phyloP scores from a whole-genome alignment of 495 filamentous ascomycete genomes.

The Aspergillus homomorphus region DNA sequence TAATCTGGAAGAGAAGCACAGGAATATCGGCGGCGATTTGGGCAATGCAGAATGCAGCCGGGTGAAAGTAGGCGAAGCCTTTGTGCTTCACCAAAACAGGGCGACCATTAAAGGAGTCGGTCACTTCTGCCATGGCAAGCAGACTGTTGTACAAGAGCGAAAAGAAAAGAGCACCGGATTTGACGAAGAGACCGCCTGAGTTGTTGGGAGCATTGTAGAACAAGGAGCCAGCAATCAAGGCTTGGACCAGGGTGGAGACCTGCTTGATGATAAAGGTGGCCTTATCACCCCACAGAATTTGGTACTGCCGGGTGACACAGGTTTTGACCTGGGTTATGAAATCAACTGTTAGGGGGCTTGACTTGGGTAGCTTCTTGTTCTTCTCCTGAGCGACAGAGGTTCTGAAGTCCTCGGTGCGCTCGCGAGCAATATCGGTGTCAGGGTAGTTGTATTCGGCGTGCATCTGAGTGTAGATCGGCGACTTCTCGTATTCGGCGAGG shows the following conservation, averaged over 20 bases:
- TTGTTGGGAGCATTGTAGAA: constrained; percentile 41
- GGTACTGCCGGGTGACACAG: constrained; percentile 52
- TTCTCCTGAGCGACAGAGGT: constrained; percentile 43
- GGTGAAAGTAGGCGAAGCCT: constrained; percentile 70
- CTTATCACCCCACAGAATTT: constrained; percentile 60
- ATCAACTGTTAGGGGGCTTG: constrained; percentile 55
- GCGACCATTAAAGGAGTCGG: constrained; percentile 63
- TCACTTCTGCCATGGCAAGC: constrained; percentile 69
- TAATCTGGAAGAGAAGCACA: constrained; percentile 59
- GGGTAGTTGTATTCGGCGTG: constrained; percentile 51
- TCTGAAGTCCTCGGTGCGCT: constrained; percentile 51
- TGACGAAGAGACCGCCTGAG: constrained; percentile 49
- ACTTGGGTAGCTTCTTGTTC: constrained; percentile 35
- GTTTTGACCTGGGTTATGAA: constrained; percentile 57
- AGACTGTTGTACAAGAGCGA: constrained; percentile 71
- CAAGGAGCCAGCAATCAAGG: constrained; percentile 41
- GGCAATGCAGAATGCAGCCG: constrained; percentile 68
- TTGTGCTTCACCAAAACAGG: constrained; percentile 76
- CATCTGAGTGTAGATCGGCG: constrained; percentile 35
- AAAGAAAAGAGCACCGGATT: constrained; percentile 65
- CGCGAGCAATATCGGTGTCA: constrained; percentile 37
- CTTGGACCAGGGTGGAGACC: constrained; percentile 40
- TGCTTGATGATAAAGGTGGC: constrained; percentile 60
- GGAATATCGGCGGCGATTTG: constrained; percentile 69
- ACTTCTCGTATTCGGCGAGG: constrained; percentile 39